Evolutionary conservation across 371 early-diverging fungal species (phyloP).

Genomic region (Mucor sp.): DNA sequence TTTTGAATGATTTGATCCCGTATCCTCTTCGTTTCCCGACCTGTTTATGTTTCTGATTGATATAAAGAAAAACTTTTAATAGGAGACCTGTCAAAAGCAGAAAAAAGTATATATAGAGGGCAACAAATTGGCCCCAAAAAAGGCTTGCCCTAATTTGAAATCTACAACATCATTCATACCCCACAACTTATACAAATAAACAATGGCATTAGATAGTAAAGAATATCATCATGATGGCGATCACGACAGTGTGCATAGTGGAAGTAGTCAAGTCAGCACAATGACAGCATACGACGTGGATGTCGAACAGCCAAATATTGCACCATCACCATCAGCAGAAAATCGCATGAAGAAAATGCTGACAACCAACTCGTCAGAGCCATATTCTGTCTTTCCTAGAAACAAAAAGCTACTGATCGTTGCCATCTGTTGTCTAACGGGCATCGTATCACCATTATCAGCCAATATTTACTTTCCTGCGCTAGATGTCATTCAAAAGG

Average conservation of each 20-base stretch:
- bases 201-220: neutral
- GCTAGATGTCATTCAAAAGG: conserved; percentile 17
- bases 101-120: neutral
- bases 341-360: neutral
- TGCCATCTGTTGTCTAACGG: conserved; percentile 8
- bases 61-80: neutral
- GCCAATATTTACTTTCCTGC: conserved; percentile 28
- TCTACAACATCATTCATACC: neutral
- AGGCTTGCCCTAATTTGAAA: neutral
- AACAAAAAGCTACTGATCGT: neutral
- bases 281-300: neutral
- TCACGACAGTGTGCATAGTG: neutral
- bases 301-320: neutral
- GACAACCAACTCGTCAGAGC: neutral
- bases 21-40: neutral
- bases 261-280: neutral
- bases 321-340: neutral
- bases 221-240: neutral
- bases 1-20: neutral
- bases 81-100: neutral
- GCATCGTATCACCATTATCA: conserved; percentile 22
- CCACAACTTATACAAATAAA: neutral
- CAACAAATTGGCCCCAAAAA: neutral
- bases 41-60: neutral
- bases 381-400: neutral